Evolutionary conservation across 176 grass and related monocot genomes (phyloP), one percentile per base, ranked within the genome.

Genomic region (Phragmites australis): DNA sequence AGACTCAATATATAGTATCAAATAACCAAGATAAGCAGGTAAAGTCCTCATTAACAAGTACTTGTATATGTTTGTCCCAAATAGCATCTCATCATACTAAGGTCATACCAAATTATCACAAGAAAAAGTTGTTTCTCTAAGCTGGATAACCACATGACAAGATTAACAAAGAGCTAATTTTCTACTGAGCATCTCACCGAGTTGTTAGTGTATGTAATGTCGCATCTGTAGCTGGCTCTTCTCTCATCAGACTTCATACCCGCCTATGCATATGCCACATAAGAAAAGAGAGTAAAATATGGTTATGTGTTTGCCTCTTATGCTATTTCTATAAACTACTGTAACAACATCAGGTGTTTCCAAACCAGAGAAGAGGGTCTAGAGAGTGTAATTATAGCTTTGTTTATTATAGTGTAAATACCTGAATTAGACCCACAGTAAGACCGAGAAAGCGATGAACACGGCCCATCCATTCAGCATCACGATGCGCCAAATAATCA

Each of bases 391-490:
- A 62, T 32, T 63, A 64, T 11, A 70, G 27, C 1, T 29, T 47
- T 19, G 12, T 76, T 53, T 34, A 25, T 16, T 16, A 54, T 15
- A 71, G 26, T 70, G 40, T 68, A 82, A 23, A 70, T 88, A 95
- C 96, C 89, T 98, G 86, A 87, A 95, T 91, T 34, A 98, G 66
- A 74, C 88, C 96, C 22, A 98, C 92, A 82, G 90, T 93, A 71
- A 98, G 92, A 65, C 96, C 90, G 65, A 98, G 90, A 82, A 98
- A 94, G 19, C 86, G 86, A 93, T 98, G 95, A 81, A 98, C 88
- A 59, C 88, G 86, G 5, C 92, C 95, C 95, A 98, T 98, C 95
- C 95, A 94, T 75, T 98, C 95, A 84, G 95, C 92, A 94, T 98
- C 95, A 50, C 95, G 86, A 72, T 87, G 83, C 44, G 95, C 95